Base-by-base conservation (phyloP, 2,329 filamentous ascomycete genomes). In the Pleurostoma richardsiae region DNA sequence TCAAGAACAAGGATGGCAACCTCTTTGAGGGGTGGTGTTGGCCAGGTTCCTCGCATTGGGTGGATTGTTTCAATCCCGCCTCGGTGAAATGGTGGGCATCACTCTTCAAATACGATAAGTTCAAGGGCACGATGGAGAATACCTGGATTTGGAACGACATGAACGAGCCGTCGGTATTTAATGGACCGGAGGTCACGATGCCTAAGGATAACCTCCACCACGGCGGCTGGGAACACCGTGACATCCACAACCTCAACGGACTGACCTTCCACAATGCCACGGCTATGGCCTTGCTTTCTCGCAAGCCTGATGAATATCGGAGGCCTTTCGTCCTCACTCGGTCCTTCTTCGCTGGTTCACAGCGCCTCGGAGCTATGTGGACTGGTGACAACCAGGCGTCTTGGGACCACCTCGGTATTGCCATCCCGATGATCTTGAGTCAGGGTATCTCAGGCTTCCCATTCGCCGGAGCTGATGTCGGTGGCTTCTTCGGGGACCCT, bases 91-190 rank as follows among this genome's bases (percentile, higher is more conserved):
- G 94, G 94, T 99, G 94, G 92, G 86, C 83, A 56, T 71, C 76
- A 3, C 78, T 97, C 8, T 97, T 95, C 77, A 85, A 87, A 59
- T 97, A 95, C 55, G 83, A 89, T 62, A 79, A 72, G 39, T 99
- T 96, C 77, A 88, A 89, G 66, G 91, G 90, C 42, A 90, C 90
- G 1, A 78, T 85, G 57, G 76, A 85, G 53, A 99, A 97, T 65
- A 85, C 89, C 0, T 96, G 90, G 67, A 82, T 99, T 58, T 99
- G 94, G 94, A 99, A 99, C 65, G 94, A 99, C 65, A 99, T 99
- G 94, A 97, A 96, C 63, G 94, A 99, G 71, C 94, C 94, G 1
- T 97, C 94, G 0, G 94, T 99, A 2, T 99, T 99, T 74, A 97
- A 97, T 64, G 94, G 94, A 0, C 94, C 94, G 0, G 94, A 99